Base-by-base conservation (phyloP, 2,329 filamentous ascomycete species). In the Talaromyces sp. region DNA sequence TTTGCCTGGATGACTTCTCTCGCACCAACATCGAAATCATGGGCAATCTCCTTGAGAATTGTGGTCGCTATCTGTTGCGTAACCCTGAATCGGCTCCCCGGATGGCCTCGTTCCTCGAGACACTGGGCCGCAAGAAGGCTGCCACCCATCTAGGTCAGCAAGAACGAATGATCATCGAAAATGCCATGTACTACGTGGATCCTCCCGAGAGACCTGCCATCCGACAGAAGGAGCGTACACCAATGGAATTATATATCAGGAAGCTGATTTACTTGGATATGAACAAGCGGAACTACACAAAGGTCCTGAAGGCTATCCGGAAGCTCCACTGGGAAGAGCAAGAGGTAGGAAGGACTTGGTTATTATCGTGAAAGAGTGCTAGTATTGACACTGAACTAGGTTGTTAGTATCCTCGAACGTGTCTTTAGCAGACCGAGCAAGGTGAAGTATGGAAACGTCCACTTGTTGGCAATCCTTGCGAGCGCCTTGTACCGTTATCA, bases 21-120 rank as follows among this genome's bases (percentile, higher is more conserved):
- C 86, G 93, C 63, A 97, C 97, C 90, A 99, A 99, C 70, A 97
- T 99, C 64, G 96, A 99, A 74, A 97, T 99, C 68, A 93, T 99
- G 64, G 96, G 93, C 70, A 96, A 96, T 70, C 81, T 99, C 29
- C 82, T 99, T 24, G 95, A 99, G 74, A 98, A 98, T 65, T 99
- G 96, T 70, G 95, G 95, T 50, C 87, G 95, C 19, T 99, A 97
- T 75, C 81, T 99, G 24, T 83, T 99, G 61, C 90, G 93, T 55
- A 98, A 95, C 67, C 88, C 91, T 0, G 93, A 98, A 64, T 98
- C 96, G 0, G 89, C 90, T 10, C 93, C 93, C 9, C 87, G 95
- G 50, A 99, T 99, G 95, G 81, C 83, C 1, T 93, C 91, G 0
- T 99, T 99, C 73, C 78, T 99, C 26, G 95, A 99, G 75, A 99